A percentile compares a stretch with the other conserved stretches of the same genome.
Evolutionary conservation across 768 basidiomycete species (phyloP).

Genomic region (Leccinum subgranulosum): DNA sequence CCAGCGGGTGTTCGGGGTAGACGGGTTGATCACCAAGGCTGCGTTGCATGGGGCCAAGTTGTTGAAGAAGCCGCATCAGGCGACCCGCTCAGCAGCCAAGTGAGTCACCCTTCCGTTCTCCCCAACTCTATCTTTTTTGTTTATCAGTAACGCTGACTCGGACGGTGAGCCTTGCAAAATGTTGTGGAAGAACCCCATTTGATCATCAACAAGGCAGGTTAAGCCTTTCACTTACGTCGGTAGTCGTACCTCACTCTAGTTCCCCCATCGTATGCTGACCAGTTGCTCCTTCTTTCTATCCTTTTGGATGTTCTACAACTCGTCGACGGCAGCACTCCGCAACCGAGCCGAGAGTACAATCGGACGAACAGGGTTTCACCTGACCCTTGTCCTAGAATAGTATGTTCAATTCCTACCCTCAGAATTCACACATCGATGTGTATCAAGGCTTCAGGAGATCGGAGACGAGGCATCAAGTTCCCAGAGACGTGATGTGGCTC

Average conservation of each 20-base stretch:
- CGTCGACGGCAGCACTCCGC: slow-evolving; percentile 67
- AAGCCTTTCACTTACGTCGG: slow-evolving; percentile 49
- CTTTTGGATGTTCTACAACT: slow-evolving; percentile 49
- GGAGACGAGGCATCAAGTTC: no score
- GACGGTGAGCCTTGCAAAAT: slow-evolving; percentile 22
- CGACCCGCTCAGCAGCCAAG: slow-evolving; percentile 49
- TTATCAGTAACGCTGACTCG: background rate
- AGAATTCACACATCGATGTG: no score
- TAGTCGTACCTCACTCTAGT: no score
- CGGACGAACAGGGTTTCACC: slow-evolving; percentile 60
- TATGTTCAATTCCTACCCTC: no score
- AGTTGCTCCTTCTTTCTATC: no score
- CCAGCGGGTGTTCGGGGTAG: slow-evolving; percentile 45
- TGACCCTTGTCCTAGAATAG: slow-evolving; percentile 13
- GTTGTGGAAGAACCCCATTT: slow-evolving; percentile 37
- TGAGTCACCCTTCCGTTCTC: slow-evolving; percentile 19
- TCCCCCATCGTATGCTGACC: no score
- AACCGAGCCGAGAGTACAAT: slow-evolving; percentile 51
- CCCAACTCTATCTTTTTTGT: no score
- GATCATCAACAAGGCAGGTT: slow-evolving; percentile 52
- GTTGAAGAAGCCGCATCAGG: background rate
- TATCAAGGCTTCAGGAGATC: no score
- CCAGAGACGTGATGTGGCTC: no score
- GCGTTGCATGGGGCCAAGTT: slow-evolving; percentile 58
- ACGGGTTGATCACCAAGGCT: no score